Evolutionary conservation across 805 yeast species (phyloP), one percentile per base, ranked within the genome.

Genomic region (Sporopachydermia quercuum): DNA sequence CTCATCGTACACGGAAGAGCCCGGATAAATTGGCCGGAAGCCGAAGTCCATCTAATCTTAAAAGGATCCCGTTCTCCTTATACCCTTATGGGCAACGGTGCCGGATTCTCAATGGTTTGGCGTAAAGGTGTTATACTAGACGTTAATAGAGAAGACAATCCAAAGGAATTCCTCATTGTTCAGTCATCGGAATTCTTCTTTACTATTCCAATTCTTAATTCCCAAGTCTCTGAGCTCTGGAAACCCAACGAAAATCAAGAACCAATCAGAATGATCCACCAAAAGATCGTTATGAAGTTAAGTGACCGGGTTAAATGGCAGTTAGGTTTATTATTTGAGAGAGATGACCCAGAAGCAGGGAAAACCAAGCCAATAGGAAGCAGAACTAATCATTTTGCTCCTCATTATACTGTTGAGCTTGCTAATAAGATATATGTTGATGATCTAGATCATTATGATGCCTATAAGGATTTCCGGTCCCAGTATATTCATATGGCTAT

Each of bases 21-120:
- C 40, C 57, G 55, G 2, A 64, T 85, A 41, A 52, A 58, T 13
- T 70, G 82, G 66, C 57, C 58, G 2, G 56, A 70, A 16, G 61
- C 68, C 1, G 70, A 61, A 3, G 53, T 62, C n/a, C 52, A 54
- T 40, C 45, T 62, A 8, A 42, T 53, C 33, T 62, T 79, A 49
- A 81, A 83, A 51, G 91, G 94, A 1, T 73, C 89, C 0, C 66
- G 76, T 40, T 78, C 79, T 49, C 97, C 97, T 0, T 86, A 86
- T 52, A 63, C 70, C 35, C 55, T 89, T 35, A 68, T 79, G 27
- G 78, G 75, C 3, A 60, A 63, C 1, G 65, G 80, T 17, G 70
- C 93, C 1, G 97, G 97, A 0, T 86, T 84, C 50, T 65, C 82
- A 1, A 61, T 89, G 37, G 70, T 76, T 2, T 86, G 93, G 67